A percentile compares a stretch with the other conserved stretches of the same genome.
These are phyloP conservation scores for Pseudocercospora fijiensis DNA, from an alignment of 2,329 filamentous ascomycete genomes.

Conservation along the genomic window DNA sequence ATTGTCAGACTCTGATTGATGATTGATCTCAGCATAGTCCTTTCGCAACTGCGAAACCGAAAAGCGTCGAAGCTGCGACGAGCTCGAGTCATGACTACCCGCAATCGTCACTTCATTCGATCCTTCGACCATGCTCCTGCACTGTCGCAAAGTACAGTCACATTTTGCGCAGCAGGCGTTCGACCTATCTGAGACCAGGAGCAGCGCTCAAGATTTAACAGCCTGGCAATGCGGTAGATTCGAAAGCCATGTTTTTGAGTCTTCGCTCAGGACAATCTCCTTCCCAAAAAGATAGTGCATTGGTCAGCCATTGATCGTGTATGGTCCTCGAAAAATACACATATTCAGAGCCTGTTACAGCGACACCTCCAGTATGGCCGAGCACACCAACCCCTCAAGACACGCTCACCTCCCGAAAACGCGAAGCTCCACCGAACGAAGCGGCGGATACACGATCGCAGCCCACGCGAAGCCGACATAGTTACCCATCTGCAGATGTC, in stretches of 20 bases:
- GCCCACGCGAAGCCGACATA: constrained; percentile 63
- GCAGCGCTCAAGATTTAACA: no score
- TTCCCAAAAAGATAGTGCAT: no score
- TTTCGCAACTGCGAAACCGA: background rate
- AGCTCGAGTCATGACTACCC: background rate
- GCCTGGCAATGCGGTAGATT: no score
- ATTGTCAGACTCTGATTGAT: no score
- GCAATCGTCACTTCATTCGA: background rate
- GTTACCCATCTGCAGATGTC: constrained; percentile 51
- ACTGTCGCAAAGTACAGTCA: background rate
- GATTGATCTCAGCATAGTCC: background rate
- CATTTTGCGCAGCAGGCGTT: no score
- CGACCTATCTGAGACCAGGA: no score
- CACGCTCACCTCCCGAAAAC: constrained; percentile 47
- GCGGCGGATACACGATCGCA: constrained; percentile 55
- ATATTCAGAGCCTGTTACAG: background rate
- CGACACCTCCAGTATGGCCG: background rate
- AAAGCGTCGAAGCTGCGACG: background rate
- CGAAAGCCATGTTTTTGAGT: no score
- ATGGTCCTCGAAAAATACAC: background rate
- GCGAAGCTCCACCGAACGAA: constrained; percentile 54
- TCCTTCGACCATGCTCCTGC: background rate
- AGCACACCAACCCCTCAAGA: background rate
- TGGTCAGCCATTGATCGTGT: background rate
- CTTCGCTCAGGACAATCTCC: no score